phyloP scores from a whole-genome alignment of 2,329 filamentous ascomycete species.

The Huntiella abstrusa region DNA sequence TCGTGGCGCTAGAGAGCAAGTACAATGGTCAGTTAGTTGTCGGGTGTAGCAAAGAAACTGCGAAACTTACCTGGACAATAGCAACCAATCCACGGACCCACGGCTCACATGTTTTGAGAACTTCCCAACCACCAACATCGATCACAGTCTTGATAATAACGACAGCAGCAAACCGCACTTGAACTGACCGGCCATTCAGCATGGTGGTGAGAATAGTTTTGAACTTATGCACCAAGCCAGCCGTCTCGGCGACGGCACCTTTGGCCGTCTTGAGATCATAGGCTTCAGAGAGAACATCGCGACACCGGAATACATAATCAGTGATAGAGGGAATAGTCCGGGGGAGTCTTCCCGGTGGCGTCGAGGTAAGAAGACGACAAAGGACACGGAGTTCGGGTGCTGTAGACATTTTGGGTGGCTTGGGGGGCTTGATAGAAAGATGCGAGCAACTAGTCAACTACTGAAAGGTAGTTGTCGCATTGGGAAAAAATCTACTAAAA shows the following conservation, averaged over 20 bases:
- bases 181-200: slow-evolving; percentile 53
- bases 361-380: slow-evolving; percentile 51
- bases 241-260: slow-evolving; percentile 41
- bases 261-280: slow-evolving; percentile 40
- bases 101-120: slow-evolving; percentile 49
- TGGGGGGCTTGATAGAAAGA: not conserved
- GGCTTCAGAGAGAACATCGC: slow-evolving; percentile 41
- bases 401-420: slow-evolving; percentile 18
- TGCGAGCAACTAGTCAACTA: too few relatives aligned
- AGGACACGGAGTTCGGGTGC: slow-evolving; percentile 44
- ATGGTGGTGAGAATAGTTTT: slow-evolving; percentile 61
- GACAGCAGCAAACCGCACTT: slow-evolving; percentile 61
- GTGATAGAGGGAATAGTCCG: slow-evolving; percentile 52
- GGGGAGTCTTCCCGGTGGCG: slow-evolving; percentile 54
- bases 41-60: not conserved
- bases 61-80: slow-evolving; percentile 44
- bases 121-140: slow-evolving; percentile 71
- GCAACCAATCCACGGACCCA: slow-evolving; percentile 65
- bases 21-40: not conserved
- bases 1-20: slow-evolving; percentile 47
- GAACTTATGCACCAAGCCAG: slow-evolving; percentile 61
- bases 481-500: not conserved
- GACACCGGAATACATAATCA: slow-evolving; percentile 37
- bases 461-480: not conserved
- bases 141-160: slow-evolving; percentile 63